Base-by-base conservation (phyloP, 2,329 filamentous ascomycete genomes). In the Penicillium sp. region DNA sequence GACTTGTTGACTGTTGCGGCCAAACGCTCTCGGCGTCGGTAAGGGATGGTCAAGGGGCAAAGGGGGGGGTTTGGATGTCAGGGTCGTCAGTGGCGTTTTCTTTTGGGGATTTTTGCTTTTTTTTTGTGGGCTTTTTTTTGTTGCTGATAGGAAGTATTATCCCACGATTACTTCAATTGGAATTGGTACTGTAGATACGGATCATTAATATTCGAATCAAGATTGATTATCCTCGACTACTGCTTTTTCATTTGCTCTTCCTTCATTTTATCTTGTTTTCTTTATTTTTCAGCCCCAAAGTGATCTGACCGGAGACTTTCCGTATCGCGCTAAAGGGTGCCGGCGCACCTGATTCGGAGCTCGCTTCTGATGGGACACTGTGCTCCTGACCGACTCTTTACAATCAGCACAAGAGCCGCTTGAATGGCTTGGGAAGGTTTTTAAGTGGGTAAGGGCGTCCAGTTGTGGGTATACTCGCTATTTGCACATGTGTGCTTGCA, bases 301-400 rank as follows among this genome's bases (percentile, higher is more conserved):
- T 39, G 35, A 39, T 16, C 43, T 27, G 43, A 27, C 43, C 48
- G 59, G 53, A 52, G 43, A 52, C 19, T 52, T 58, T 56, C 46
- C 49, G 45, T 13, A 27, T 55, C 27, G 37, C 52, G 52, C 53
- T 55, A 61, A 56, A 29, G 50, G 44, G 49, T 3, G 53, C 22
- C 48, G 33, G 24, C 14, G 45, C 31, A 39, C 22, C 27, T 39
- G 45, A 60, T 6, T 37, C 46, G 45, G 21, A 9, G 7, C 24
- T 41, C 29, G 24, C 14, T 41, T 50, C 48, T 29, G 21, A 39
- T 26, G 48, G 33, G 48, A 22, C 48, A n/a, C 31, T 31, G 27
- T 48, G 39, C 39, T 41, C 43, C 54, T 62, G 62, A 64, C 62
- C 62, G 62, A 64, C 61, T 58, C 47, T 64, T 59, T 56, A 43